Percentiles rank a stretch among this genome's conserved stretches.
Evolutionary conservation across 306 rosid species (phyloP).

Genomic region (Vigna trinervia): DNA sequence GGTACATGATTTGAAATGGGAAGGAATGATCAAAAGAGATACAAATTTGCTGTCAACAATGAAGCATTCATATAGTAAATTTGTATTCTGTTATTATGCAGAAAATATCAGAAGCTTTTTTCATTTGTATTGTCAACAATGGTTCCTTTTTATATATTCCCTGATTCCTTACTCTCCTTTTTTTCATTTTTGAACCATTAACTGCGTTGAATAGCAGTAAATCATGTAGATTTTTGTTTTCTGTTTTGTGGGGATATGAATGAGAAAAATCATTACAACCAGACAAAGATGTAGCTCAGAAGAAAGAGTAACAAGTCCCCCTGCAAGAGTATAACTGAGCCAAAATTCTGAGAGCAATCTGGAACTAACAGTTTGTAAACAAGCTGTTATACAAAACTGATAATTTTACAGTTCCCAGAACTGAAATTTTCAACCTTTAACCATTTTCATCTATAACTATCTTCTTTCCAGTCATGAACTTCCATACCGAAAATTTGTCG

Average conservation of each 20-base stretch:
- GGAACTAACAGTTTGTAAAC: neutral
- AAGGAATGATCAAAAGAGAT: neutral
- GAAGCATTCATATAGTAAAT: conserved; percentile 11
- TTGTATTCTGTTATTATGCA: neutral
- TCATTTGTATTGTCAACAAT: neutral
- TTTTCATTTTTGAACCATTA: neutral
- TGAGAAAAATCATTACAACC: conserved; percentile 28
- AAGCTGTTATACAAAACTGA: neutral
- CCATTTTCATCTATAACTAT: neutral
- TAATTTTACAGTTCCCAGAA: conserved; percentile 3
- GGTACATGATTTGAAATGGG: neutral
- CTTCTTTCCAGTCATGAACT: conserved; percentile 7
- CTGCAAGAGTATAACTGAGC: neutral
- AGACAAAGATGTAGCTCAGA: conserved; percentile 28
- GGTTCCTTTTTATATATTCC: neutral
- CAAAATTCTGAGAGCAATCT: neutral
- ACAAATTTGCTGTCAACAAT: neutral
- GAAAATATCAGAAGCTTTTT: no score
- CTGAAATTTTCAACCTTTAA: neutral
- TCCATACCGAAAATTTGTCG: neutral
- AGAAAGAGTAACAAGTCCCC: conserved; percentile 31
- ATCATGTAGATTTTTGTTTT: conserved; percentile 10
- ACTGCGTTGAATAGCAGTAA: conserved; percentile 17
- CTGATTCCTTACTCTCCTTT: neutral
- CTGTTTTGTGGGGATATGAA: conserved; percentile 3